These are phyloP conservation scores for Fusarium sp. DNA, from an alignment of 2,329 filamentous ascomycete genomes.

Conservation along the genomic window DNA sequence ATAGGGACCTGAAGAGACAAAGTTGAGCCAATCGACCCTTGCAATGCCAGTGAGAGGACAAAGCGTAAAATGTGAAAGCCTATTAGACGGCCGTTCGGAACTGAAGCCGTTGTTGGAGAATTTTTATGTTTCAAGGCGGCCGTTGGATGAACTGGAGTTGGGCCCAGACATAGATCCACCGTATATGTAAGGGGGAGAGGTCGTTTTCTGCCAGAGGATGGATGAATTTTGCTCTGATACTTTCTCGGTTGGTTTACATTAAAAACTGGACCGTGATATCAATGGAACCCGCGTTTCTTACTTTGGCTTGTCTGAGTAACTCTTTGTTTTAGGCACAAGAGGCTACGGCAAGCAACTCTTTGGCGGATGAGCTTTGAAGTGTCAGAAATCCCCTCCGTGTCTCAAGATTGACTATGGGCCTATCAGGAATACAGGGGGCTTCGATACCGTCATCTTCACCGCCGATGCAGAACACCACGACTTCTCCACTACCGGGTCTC, in stretches of 20 bases:
- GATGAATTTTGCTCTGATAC: neutral
- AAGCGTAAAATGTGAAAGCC: neutral
- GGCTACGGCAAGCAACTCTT: neutral
- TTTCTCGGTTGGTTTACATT: neutral
- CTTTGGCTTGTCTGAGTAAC: neutral
- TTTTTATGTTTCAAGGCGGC: neutral
- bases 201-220: neutral
- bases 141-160: neutral
- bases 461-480: neutral
- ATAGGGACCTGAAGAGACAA: neutral
- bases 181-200: neutral
- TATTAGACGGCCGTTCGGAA: neutral
- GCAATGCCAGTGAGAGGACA: neutral
- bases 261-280: neutral
- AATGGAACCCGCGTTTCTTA: neutral
- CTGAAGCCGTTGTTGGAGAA: neutral
- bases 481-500: neutral
- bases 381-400: neutral
- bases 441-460: neutral
- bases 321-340: neutral
- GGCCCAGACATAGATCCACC: neutral
- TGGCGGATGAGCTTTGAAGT: neutral
- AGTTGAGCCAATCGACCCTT: neutral
- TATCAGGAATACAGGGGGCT: neutral
- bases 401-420: neutral